Conservation (phyloP, 352 stramenopile species). For the Pilasporangium apinafurcum region DNA sequence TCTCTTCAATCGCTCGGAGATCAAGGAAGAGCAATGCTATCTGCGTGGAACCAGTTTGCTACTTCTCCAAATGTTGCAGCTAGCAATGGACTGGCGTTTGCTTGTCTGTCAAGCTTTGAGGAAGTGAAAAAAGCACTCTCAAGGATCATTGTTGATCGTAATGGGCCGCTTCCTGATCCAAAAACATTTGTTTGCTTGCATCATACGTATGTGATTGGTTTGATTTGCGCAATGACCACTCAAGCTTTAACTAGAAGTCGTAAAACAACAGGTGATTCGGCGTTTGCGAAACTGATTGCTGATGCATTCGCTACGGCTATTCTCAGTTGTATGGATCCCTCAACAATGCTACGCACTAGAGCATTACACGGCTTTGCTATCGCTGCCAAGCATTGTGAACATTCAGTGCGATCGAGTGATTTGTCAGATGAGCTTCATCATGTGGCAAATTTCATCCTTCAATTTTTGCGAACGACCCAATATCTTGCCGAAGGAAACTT, state of each 20-base stretch:
- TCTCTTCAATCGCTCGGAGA: conserved; percentile 62
- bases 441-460: conserved; percentile 70
- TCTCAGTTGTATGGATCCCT: conserved; percentile 70
- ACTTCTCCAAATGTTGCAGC: conserved; percentile 33
- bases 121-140: conserved; percentile 72
- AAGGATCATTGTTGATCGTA: conserved; percentile 50
- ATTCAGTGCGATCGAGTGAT: conserved; percentile 32
- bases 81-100: conserved; percentile 50
- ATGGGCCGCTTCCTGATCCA: conserved; percentile 25
- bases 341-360: conserved; percentile 38
- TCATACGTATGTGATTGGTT: conserved; percentile 68
- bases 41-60: conserved; percentile 73
- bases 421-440: conserved; percentile 62
- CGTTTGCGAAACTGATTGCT: conserved; percentile 58
- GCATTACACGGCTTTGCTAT: conserved; percentile 50
- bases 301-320: conserved; percentile 72
- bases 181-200: conserved; percentile 78
- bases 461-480: conserved; percentile 55
- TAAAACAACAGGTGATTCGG: conserved; percentile 47
- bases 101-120: conserved; percentile 72
- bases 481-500: conserved; percentile 58
- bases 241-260: conserved; percentile 67
- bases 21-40: conserved; percentile 58
- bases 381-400: conserved; percentile 43
- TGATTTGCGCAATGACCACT: conserved; percentile 73